Conservation (phyloP, 2,329 filamentous ascomycete genomes). For the Acarospora socialis region DNA sequence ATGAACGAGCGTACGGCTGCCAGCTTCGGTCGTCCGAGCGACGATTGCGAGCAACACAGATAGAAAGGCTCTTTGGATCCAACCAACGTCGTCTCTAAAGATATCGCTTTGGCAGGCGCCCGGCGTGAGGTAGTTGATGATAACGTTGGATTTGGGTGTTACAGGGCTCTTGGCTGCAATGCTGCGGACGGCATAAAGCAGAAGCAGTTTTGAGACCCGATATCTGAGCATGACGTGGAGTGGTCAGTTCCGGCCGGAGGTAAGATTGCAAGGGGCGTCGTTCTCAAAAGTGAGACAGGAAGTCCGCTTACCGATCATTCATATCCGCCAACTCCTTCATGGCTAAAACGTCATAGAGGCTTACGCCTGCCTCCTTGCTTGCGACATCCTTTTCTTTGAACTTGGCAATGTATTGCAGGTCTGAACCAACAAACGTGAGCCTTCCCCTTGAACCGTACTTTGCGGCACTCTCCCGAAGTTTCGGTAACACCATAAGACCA, state of each 20-base stretch:
- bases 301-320: too few relatives aligned
- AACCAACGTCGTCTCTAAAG: slow-evolving; percentile 16
- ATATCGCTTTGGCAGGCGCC: slow-evolving; percentile 22
- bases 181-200: slow-evolving; percentile 11
- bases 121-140: slow-evolving; percentile 13
- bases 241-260: too few relatives aligned
- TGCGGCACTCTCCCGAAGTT: not conserved
- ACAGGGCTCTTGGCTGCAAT: slow-evolving; percentile 9
- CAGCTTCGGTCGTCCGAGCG: slow-evolving; percentile 25
- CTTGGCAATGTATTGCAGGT: too few relatives aligned
- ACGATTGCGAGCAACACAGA: slow-evolving; percentile 16
- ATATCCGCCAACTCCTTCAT: too few relatives aligned
- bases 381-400: too few relatives aligned
- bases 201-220: slow-evolving; percentile 12
- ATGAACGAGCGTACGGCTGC: slow-evolving; percentile 22
- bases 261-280: too few relatives aligned
- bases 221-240: too few relatives aligned
- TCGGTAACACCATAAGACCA: slow-evolving; percentile 1
- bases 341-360: too few relatives aligned
- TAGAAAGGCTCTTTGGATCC: slow-evolving; percentile 1
- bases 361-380: too few relatives aligned
- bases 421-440: too few relatives aligned
- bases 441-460: too few relatives aligned
- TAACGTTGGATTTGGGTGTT: slow-evolving; percentile 5
- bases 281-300: too few relatives aligned